These are phyloP conservation scores for Oidium heveae DNA, from an alignment of 2,329 filamentous ascomycete species.

Conservation along the genomic window DNA sequence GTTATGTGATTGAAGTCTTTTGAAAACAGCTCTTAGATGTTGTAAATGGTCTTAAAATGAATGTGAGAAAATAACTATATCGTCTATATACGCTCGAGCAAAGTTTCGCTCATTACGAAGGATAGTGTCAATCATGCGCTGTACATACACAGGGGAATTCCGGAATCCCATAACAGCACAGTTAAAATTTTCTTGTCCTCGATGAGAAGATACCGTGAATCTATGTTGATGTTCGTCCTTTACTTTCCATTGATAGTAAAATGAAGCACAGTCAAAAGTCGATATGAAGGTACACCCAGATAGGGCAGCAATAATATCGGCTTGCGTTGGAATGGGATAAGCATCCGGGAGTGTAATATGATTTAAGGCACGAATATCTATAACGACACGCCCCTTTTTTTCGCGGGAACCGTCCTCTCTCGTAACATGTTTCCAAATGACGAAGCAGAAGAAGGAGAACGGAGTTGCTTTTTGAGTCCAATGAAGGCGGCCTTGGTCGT, in stretches of 20 bases:
- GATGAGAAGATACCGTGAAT: not conserved
- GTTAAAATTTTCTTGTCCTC: not conserved
- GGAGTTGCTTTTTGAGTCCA: not conserved
- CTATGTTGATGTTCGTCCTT: not conserved
- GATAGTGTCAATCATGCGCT: not conserved
- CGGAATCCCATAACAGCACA: not conserved
- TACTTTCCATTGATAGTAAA: not conserved
- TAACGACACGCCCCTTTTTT: not conserved
- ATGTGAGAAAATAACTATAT: not conserved
- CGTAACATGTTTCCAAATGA: not conserved
- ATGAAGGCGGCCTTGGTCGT: not conserved
- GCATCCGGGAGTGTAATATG: not conserved
- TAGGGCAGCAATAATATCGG: not conserved
- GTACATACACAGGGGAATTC: not conserved
- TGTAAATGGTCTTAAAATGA: not conserved
- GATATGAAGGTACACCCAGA: not conserved
- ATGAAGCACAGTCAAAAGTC: not conserved
- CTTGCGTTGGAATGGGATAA: not conserved
- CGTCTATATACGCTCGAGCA: not conserved
- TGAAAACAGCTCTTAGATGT: not conserved
- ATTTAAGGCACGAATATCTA: not conserved
- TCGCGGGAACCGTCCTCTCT: not conserved
- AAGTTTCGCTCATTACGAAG: not conserved
- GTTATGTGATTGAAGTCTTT: not conserved
- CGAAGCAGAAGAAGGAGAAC: not conserved